Conservation (phyloP, 129 eudicot genomes). For the Gnaphalium uliginosum region DNA sequence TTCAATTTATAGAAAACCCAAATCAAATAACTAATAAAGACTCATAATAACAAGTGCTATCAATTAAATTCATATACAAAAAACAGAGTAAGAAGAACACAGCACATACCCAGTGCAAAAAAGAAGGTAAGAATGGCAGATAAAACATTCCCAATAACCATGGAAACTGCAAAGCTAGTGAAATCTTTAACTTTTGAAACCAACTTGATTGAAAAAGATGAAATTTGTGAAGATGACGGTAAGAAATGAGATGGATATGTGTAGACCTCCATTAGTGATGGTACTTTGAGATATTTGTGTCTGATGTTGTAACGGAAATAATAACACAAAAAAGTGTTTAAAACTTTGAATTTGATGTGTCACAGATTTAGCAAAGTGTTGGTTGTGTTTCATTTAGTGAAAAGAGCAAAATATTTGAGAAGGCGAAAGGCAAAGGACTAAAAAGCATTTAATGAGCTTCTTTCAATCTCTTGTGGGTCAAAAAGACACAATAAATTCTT, state of each 20-base stretch:
- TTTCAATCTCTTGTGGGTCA: conserved; percentile 28
- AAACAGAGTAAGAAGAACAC: not conserved
- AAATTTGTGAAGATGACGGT: conserved; percentile 48
- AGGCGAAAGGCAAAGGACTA: conserved; percentile 8
- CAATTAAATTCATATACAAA: not conserved
- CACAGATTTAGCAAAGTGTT: conserved; percentile 14
- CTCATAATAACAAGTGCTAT: conserved; percentile 2
- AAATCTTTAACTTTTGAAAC: conserved; percentile 50
- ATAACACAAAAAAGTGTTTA: not conserved
- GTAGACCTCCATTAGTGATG: conserved; percentile 62
- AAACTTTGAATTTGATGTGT: not conserved
- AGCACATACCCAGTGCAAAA: conserved; percentile 75
- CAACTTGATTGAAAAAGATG: conserved; percentile 40
- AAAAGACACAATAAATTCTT: conserved; percentile 7
- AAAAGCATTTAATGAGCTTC: conserved; percentile 22
- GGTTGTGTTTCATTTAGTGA: conserved; percentile 18
- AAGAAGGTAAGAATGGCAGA: conserved; percentile 87
- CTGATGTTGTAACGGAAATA: not conserved
- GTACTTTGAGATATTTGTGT: not conserved
- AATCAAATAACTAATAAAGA: conserved; percentile 3
- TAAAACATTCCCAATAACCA: conserved; percentile 69
- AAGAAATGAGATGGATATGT: conserved; percentile 60
- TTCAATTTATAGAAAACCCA: conserved; percentile 20
- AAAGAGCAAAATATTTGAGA: conserved; percentile 18
- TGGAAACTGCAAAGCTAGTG: conserved; percentile 57